Base-by-base conservation (phyloP, 257 asterid species). In the Jacaranda copaia region DNA sequence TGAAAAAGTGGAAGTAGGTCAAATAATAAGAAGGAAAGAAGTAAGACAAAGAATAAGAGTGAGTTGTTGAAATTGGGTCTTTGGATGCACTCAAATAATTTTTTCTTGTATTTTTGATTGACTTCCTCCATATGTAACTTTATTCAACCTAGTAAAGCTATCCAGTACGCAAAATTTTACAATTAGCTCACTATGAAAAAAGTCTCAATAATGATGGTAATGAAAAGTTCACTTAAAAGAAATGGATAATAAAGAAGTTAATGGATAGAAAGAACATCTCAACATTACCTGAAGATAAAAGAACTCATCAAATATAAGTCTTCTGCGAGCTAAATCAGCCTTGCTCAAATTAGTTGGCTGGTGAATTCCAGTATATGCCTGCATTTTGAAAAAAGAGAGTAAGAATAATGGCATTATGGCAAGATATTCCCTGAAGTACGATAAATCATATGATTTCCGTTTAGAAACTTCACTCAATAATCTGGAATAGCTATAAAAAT, bases 281-380 rank as follows among this genome's bases (percentile, higher is more conserved):
- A 63, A 56, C 73, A 58, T 80, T 82, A 95, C 99, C 97, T 95
- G 99, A 77, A 95, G 89, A 88, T 92, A 95, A 75, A 95, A 92
- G 86, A 95, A 95, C 86, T 95, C 99, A 70, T 95, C 99, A 88
- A 95, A 95, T 67, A 95, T 91, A 74, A 95, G 96, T 92, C 99
- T 90, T 84, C 82, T 89, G 65, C 98, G 97, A 77, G 99, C 98
- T 80, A 86, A 83, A 83, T 95, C 94, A 35, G 99, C 99, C 81
- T 81, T 86, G 73, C 68, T 79, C 76, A 95, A 75, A 80, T 81
- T 80, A 84, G 83, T 82, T 18, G 99, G 99, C 84, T 86, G 91
- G 89, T 95, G 99, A 81, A 95, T 95, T 61, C 98, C 97, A 80
- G 70, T 71, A 88, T 92, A 95, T 80, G 99, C 97, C 99, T 95